Evolutionary conservation across 148 eudicot species (phyloP).

Genomic region (Drosera capensis): DNA sequence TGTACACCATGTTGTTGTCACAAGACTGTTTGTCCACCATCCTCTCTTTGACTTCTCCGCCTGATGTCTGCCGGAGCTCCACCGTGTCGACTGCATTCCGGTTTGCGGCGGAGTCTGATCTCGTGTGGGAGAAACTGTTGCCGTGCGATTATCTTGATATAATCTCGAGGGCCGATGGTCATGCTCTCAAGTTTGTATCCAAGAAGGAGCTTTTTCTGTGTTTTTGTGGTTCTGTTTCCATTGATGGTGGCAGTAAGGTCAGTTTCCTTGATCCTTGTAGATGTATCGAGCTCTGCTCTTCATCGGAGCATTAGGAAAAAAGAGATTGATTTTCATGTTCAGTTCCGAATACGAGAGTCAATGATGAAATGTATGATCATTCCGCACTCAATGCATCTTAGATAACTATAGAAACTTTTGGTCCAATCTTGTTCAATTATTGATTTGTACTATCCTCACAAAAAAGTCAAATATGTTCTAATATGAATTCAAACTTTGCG

Average conservation of each 20-base stretch:
- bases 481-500: too few species aligned
- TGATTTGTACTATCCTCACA: too few species aligned
- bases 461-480: too few species aligned
- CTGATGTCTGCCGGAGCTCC: slow-evolving; percentile 25
- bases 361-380: too few species aligned
- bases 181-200: slow-evolving; percentile 21
- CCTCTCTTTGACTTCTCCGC: slow-evolving; percentile 32
- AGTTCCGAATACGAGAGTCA: too few species aligned
- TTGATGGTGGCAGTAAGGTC: slow-evolving; percentile 52
- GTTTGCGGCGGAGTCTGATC: slow-evolving; percentile 23
- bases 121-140: slow-evolving; percentile 43
- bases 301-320: too few species aligned
- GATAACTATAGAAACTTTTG: too few species aligned
- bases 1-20: too few species aligned
- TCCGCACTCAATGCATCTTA: too few species aligned
- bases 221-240: slow-evolving; percentile 29
- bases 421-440: too few species aligned
- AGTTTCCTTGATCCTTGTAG: neutral
- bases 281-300: too few species aligned
- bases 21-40: slow-evolving; percentile 34
- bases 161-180: slow-evolving; percentile 14
- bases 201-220: slow-evolving; percentile 31
- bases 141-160: slow-evolving; percentile 26
- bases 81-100: slow-evolving; percentile 18
- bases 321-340: too few species aligned